Evolutionary conservation across 2,329 filamentous ascomycete species (phyloP).

Genomic region (Aspergillus oerlinghausenensis): DNA sequence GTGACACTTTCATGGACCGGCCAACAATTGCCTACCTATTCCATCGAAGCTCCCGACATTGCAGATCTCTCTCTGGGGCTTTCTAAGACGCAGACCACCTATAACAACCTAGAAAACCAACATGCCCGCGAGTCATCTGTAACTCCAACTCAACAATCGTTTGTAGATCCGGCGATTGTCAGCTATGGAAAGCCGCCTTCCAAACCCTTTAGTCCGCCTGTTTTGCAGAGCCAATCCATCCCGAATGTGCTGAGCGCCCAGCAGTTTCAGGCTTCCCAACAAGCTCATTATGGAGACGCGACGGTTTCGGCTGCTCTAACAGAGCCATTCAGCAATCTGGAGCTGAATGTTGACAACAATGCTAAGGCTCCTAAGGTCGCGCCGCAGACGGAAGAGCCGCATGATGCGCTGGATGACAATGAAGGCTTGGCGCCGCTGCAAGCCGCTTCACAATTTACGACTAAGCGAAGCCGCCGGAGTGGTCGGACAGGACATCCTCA

Average conservation of each 20-base stretch:
- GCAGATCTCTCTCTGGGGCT: conserved; percentile 47
- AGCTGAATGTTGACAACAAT: conserved; percentile 26
- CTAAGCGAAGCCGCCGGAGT: conserved; percentile 44
- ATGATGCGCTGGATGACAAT: conserved; percentile 16
- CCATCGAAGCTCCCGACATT: conserved; percentile 55
- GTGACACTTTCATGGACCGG: conserved; percentile 48
- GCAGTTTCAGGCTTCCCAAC: conserved; percentile 9
- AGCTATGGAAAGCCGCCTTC: conserved; percentile 51
- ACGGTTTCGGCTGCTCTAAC: conserved; percentile 37
- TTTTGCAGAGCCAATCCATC: conserved; percentile 14
- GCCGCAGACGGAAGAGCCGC: conserved; percentile 13
- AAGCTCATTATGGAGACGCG: conserved; percentile 22
- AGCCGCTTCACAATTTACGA: conserved; percentile 20
- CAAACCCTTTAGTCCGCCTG: conserved; percentile 5
- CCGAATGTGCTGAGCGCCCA: conserved; percentile 25
- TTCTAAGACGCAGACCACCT: conserved; percentile 15
- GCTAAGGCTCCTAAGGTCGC: conserved; percentile 8
- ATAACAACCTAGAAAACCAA: conserved; percentile 14
- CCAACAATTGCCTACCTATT: conserved; percentile 50
- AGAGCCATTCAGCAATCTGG: conserved; percentile 44
- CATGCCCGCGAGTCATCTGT: conserved; percentile 9
- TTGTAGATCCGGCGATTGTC: conserved; percentile 79
- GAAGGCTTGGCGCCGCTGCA: conserved; percentile 17
- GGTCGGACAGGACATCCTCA: conserved; percentile 43
- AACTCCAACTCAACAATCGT: conserved; percentile 43